Evolutionary conservation across 768 basidiomycete species (phyloP).

Genomic region (Phylloporus scabripes): DNA sequence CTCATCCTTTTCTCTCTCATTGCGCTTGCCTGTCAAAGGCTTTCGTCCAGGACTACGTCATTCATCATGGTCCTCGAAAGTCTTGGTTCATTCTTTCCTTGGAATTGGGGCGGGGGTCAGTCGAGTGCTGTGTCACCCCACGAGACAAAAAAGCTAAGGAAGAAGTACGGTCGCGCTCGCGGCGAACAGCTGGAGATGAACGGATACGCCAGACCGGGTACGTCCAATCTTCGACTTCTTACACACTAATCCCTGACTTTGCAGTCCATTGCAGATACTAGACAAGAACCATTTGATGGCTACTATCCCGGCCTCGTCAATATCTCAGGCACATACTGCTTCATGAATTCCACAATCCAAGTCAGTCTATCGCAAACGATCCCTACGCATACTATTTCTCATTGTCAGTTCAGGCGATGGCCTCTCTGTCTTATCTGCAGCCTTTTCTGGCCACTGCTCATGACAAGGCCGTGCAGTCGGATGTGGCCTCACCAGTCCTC

Average conservation of each 20-base stretch:
- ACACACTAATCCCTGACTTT: constrained; percentile 1
- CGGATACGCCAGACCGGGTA: constrained; percentile 29
- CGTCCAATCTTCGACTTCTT: constrained; percentile 2
- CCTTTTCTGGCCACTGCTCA: constrained; percentile 75
- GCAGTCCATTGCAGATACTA: constrained; percentile 13
- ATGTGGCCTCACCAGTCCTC: constrained; percentile 82
- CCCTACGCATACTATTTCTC: constrained; percentile 9
- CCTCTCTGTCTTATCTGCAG: constrained; percentile 78
- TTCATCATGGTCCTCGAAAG: constrained; percentile 53
- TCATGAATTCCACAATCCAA: constrained; percentile 96
- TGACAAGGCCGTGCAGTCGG: constrained; percentile 67
- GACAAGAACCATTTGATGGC: constrained; percentile 29
- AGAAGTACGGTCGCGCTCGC: constrained; percentile 47
- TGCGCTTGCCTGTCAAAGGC: constrained; percentile 29
- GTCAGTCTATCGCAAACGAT: constrained; percentile 31
- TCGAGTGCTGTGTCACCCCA: constrained; percentile 20
- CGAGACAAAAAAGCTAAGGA: constrained; percentile 43
- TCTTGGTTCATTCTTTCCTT: constrained; percentile 51
- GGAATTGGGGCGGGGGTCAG: constrained; percentile 50
- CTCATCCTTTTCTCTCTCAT: constrained; percentile 42
- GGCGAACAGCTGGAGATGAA: constrained; percentile 52
- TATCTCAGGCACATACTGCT: constrained; percentile 93
- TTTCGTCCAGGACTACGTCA: constrained; percentile 24
- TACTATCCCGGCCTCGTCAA: constrained; percentile 92
- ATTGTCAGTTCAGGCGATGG: constrained; percentile 60